Base-by-base conservation (phyloP, 2,329 filamentous ascomycete genomes). In the Xylaria sp. region DNA sequence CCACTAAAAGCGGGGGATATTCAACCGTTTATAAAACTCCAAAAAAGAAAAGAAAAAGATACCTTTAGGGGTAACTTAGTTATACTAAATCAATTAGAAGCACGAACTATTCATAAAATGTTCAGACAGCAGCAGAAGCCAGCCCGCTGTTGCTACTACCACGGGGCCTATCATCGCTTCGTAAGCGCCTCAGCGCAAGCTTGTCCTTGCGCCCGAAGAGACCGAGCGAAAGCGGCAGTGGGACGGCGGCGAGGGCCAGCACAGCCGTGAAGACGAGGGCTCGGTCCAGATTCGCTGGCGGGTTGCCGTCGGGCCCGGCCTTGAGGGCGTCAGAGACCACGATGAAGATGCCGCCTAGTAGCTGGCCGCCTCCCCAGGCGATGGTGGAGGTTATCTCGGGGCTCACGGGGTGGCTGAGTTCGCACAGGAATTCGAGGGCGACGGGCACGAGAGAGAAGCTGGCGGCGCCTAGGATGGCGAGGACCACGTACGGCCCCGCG, bases 381-480 rank as follows among this genome's bases (percentile, higher is more conserved):
- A 97, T 84, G 32, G 92, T 93, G 70, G 89, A 92, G 0, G 92
- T 93, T 53, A 98, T 87, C 81, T 97, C 95, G 0, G 96, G 94
- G 48, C 90, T 91, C 29, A 97, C 89, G 0, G 96, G 96, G 76
- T 96, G 93, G 5, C 92, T 94, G 68, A 97, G 87, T 79, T 98
- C 93, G 60, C 93, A 92, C 18, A 98, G 84, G 74, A 92, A 94
- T 81, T 99, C 96, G 59, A 98, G 86, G 5, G 90, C 92, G 44
- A 97, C 87, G 2, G 96, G 96, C 0, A 98, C 86, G 2, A 98
- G 82, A 23, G 87, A 87, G 81, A 98, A 98, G 10, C 87, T 90
- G 0, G 93, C 83, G 1, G 93, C 94, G 53, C 96, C 96, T 2
- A 97, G 84, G 18, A 97, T 70, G 2, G 91, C 88, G 72, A 93